Evolutionary conservation across 2,329 filamentous ascomycete species (phyloP).

Genomic region (Penicillium sp.): DNA sequence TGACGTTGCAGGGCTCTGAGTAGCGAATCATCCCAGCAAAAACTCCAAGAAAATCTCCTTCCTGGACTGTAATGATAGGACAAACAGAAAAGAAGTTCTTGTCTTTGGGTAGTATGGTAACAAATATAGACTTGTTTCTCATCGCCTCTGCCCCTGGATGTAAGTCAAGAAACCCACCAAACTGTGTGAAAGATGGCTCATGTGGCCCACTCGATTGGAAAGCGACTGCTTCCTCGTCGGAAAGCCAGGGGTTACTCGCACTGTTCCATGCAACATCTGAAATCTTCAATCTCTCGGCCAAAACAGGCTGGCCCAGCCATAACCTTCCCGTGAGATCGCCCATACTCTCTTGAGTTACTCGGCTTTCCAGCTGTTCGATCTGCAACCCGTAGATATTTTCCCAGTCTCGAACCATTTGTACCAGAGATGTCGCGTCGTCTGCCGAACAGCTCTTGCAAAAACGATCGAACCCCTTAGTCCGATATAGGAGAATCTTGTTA

Average conservation of each 20-base stretch:
- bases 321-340: background rate
- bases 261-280: background rate
- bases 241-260: background rate
- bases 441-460: conserved; percentile 21
- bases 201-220: background rate
- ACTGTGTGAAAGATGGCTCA: background rate
- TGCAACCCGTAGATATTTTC: background rate
- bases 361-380: conserved; percentile 1
- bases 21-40: too few species aligned
- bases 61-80: conserved; percentile 17
- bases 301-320: background rate
- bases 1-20: too few species aligned
- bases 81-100: conserved; percentile 16
- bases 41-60: conserved; percentile 19
- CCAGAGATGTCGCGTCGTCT: conserved; percentile 11
- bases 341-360: background rate
- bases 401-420: conserved; percentile 11
- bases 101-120: conserved; percentile 19
- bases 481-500: conserved; percentile 26
- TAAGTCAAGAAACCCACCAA: conserved; percentile 18
- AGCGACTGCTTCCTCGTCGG: background rate
- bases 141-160: conserved; percentile 12
- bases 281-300: background rate
- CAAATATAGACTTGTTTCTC: conserved; percentile 25
- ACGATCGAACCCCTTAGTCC: conserved; percentile 27